Conservation (phyloP, 2,329 filamentous ascomycete genomes). For the Lecanosticta acicola region DNA sequence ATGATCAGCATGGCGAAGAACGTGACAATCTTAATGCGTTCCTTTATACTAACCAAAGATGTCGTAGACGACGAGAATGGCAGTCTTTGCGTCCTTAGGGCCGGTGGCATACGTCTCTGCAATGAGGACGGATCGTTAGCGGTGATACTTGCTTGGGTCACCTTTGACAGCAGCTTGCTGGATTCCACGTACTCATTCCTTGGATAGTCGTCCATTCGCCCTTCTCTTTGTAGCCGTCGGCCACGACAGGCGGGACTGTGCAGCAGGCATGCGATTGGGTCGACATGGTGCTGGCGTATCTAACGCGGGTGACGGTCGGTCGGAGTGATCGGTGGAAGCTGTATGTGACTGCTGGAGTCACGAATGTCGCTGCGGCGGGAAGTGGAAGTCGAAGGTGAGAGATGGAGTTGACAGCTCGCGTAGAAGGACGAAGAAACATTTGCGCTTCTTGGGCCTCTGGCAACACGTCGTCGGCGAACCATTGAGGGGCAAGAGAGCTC, state of each 20-base stretch:
- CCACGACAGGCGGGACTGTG: constrained; percentile 46
- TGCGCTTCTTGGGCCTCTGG: not conserved
- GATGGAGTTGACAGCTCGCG: not conserved
- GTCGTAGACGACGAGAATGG: constrained; percentile 55
- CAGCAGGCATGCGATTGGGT: constrained; percentile 39
- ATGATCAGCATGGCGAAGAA: not conserved
- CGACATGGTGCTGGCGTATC: constrained; percentile 23
- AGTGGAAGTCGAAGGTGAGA: not conserved
- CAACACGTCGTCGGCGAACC: too few species aligned
- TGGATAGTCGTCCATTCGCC: constrained; percentile 55
- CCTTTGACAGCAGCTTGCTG: not conserved
- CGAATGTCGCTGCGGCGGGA: not conserved
- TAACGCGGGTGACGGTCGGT: constrained; percentile 3
- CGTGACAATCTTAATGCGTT: not conserved
- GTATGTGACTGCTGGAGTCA: not conserved
- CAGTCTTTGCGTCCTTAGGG: constrained; percentile 48
- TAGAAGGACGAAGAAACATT: not conserved
- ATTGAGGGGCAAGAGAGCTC: not conserved
- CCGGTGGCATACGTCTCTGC: constrained; percentile 55
- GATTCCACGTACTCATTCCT: constrained; percentile 38
- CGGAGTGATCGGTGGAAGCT: not conserved
- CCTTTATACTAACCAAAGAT: constrained; percentile 47
- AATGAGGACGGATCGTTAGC: not conserved
- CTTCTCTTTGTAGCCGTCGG: constrained; percentile 51
- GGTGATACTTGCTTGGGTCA: not conserved